Evolutionary conservation across 139 green algal genomes (phyloP).

Genomic region (Tetradesmus obliquus): DNA sequence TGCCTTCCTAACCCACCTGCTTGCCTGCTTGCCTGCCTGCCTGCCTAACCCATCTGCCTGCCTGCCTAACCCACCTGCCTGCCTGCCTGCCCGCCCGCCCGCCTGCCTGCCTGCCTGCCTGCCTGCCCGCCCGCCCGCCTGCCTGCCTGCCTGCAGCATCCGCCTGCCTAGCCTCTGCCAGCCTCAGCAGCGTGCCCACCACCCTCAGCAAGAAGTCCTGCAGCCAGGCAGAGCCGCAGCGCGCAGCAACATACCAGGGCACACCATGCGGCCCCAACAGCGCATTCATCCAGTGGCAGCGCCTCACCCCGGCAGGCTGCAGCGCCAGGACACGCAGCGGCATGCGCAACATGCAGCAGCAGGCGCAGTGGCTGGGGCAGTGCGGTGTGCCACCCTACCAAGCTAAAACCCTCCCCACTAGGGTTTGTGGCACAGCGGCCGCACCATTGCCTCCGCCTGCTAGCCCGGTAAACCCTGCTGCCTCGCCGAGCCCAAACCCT

Average conservation of each 20-base stretch:
- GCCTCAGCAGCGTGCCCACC: neutral
- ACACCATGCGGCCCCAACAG: constrained; percentile 16
- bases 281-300: constrained; percentile 11
- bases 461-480: neutral
- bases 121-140: neutral
- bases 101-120: neutral
- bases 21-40: neutral
- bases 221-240: neutral
- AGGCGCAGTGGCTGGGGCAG: constrained; percentile 23
- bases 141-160: constrained; percentile 7
- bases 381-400: constrained; percentile 25
- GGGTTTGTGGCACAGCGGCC: neutral
- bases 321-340: neutral
- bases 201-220: neutral
- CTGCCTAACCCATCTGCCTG: neutral
- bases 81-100: neutral
- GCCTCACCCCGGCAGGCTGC: neutral
- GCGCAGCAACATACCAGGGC: constrained; percentile 7
- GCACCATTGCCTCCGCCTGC: too few species aligned
- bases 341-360: neutral
- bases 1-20: neutral
- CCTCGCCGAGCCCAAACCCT: neutral
- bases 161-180: neutral
- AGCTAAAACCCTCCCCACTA: neutral
- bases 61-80: constrained; percentile 6